Conservation (phyloP, 108 stramenopile species). For the Skeletonema menzelii region DNA sequence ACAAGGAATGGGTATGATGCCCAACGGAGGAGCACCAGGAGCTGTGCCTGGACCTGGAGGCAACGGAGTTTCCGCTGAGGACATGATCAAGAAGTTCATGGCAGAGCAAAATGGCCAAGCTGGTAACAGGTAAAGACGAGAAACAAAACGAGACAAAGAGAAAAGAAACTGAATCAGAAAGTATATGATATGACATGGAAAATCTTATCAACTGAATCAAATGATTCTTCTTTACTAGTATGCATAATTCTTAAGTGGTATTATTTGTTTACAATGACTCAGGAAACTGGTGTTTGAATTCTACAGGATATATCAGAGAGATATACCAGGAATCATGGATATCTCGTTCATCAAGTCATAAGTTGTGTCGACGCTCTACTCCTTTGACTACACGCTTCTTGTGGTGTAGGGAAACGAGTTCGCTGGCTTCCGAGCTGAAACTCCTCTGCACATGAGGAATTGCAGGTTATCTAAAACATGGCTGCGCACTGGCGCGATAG, state of each 20-base stretch:
- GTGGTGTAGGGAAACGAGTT: neutral
- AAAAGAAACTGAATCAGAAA: neutral
- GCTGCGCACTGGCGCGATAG: neutral
- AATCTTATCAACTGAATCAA: neutral
- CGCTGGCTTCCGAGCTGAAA: neutral
- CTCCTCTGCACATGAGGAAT: neutral
- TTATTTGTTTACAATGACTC: no score
- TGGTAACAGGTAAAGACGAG: neutral
- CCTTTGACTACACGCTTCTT: slow-evolving; percentile 1
- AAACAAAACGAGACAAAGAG: neutral
- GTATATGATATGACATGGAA: neutral
- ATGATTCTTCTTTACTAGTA: neutral
- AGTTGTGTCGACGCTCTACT: neutral
- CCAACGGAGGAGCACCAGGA: neutral
- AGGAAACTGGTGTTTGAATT: no score
- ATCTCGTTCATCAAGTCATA: neutral
- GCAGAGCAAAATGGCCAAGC: neutral
- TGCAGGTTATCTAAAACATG: neutral
- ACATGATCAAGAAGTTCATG: slow-evolving; percentile 3
- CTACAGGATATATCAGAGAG: no score
- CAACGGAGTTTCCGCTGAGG: neutral
- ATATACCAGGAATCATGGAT: no score
- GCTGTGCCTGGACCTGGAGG: neutral
- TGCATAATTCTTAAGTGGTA: neutral
- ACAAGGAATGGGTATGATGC: neutral